Evolutionary conservation across 345 rosid species (phyloP).

Genomic region (Pugionium cornutum): DNA sequence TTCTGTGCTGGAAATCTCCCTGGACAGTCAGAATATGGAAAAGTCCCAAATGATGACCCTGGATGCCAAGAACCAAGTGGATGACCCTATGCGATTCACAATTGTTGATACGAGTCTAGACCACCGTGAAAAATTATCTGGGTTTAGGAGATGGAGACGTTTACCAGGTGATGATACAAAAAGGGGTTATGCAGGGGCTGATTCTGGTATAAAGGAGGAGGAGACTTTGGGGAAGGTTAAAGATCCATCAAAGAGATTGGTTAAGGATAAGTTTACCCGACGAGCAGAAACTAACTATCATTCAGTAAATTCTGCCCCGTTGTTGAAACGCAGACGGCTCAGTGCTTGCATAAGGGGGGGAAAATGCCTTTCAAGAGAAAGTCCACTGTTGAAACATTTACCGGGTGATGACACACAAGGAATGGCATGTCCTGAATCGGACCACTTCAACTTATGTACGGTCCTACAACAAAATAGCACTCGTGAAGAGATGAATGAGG

Average conservation of each 20-base stretch:
- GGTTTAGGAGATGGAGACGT: constrained; percentile 48
- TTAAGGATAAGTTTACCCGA: constrained; percentile 50
- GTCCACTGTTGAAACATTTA: constrained; percentile 28
- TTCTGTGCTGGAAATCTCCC: constrained; percentile 26
- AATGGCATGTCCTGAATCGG: constrained; percentile 30
- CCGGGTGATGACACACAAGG: constrained; percentile 10
- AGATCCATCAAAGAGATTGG: constrained; percentile 41
- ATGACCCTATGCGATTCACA: constrained; percentile 44
- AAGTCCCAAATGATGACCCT: constrained; percentile 24
- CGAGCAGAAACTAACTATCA: constrained; percentile 42
- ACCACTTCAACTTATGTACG: constrained; percentile 34
- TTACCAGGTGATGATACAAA: constrained; percentile 37
- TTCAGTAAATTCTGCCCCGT: constrained; percentile 46
- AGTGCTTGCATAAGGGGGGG: constrained; percentile 54
- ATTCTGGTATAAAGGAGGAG: constrained; percentile 35
- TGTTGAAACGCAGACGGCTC: constrained; percentile 53
- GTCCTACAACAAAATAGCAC: constrained; percentile 25
- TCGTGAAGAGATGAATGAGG: constrained; percentile 27
- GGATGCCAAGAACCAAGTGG: constrained; percentile 40
- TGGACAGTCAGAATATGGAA: constrained; percentile 33
- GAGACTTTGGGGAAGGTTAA: constrained; percentile 39
- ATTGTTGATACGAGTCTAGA: constrained; percentile 63
- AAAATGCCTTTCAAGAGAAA: constrained; percentile 34
- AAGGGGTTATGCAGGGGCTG: constrained; percentile 18
- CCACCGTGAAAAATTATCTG: constrained; percentile 41